phyloP scores from a whole-genome alignment of 371 early-diverging fungal genomes.

The Apophysomyces variabilis region DNA sequence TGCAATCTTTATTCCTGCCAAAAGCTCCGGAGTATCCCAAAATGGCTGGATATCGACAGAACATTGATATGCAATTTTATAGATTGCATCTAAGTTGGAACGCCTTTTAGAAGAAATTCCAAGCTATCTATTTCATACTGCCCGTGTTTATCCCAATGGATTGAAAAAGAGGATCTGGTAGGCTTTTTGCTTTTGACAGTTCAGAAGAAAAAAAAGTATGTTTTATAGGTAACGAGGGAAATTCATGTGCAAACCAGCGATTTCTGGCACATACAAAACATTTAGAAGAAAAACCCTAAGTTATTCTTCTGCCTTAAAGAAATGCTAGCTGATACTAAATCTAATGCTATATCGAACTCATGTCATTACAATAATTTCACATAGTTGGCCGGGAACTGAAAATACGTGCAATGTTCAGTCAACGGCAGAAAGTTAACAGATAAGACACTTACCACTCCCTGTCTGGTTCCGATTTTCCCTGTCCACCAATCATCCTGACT shows the following conservation, averaged over 20 bases:
- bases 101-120: too few species aligned
- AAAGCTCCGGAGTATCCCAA: too few species aligned
- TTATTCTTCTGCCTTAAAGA: neutral
- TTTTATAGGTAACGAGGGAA: too few species aligned
- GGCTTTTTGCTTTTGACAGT: neutral
- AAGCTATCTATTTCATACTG: too few species aligned
- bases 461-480: slow-evolving; percentile 64
- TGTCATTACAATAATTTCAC: slow-evolving; percentile 50
- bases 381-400: slow-evolving; percentile 83
- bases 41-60: too few species aligned
- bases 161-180: neutral
- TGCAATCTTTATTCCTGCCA: too few species aligned
- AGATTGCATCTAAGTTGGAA: too few species aligned
- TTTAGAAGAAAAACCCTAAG: too few species aligned
- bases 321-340: neutral
- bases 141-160: neutral
- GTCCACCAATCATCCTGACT: slow-evolving; percentile 85
- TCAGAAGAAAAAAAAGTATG: too few species aligned
- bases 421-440: neutral
- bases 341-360: neutral
- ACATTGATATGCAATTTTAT: too few species aligned
- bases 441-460: slow-evolving; percentile 60
- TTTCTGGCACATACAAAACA: too few species aligned
- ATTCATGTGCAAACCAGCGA: too few species aligned
- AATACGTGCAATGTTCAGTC: neutral